Percentiles rank a stretch among this genome's conserved stretches.
phyloP scores from a whole-genome alignment of 192 early-diverging fungal species.

The Coemansia sp. region DNA sequence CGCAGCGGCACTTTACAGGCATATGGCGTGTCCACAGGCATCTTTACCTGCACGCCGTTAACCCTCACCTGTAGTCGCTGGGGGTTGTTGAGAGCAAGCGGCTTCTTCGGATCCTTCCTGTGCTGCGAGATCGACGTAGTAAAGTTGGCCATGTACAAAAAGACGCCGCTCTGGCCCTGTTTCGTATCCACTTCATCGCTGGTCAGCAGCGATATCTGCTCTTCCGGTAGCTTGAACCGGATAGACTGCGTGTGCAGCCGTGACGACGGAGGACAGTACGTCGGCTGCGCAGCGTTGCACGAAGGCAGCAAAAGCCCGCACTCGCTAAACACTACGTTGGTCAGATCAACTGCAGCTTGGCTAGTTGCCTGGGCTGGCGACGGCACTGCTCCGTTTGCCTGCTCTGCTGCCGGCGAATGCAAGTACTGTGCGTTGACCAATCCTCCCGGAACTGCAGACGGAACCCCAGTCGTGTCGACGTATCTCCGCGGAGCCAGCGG shows the following conservation, averaged over 20 bases:
- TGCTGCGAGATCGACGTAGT: neutral
- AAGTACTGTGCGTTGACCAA: conserved; percentile 1
- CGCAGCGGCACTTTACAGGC: conserved; percentile 5
- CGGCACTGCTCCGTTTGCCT: neutral
- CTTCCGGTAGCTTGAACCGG: neutral
- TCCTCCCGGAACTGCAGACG: conserved; percentile 9
- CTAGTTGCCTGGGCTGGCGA: neutral
- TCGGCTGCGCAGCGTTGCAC: neutral
- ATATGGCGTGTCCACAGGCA: neutral
- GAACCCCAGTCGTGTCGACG: conserved; percentile 1
- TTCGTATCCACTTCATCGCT: neutral
- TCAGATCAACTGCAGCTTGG: neutral
- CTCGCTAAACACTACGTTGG: conserved; percentile 9
- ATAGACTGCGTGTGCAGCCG: conserved; percentile 3
- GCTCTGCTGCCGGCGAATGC: neutral
- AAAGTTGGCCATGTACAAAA: conserved; percentile 11
- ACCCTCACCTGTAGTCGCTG: neutral
- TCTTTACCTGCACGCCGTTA: neutral
- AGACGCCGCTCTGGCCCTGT: conserved; percentile 1
- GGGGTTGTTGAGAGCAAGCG: neutral
- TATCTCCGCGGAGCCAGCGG: too few relatives aligned
- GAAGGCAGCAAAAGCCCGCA: conserved; percentile 2
- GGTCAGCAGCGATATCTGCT: conserved; percentile 5
- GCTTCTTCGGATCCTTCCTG: neutral
- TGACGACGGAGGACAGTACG: neutral